Evolutionary conservation across 257 asterid genomes (phyloP).

Genomic region (Galeopsis tetrahit): DNA sequence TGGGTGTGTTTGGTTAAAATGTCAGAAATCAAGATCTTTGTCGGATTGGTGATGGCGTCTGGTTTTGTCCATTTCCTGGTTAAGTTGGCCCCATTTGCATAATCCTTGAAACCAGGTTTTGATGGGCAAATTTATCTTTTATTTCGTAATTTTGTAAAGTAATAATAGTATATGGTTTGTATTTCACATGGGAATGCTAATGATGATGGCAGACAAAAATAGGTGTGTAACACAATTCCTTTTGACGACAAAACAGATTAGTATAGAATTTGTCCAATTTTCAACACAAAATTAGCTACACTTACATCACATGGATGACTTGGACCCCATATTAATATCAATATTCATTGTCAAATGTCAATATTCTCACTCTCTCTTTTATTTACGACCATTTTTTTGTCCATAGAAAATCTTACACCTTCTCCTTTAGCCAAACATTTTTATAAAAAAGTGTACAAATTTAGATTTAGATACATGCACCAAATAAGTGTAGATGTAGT

Average conservation of each 20-base stretch:
- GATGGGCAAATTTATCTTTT: slow-evolving; percentile 5
- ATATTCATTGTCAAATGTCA: background rate
- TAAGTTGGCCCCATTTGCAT: slow-evolving; percentile 24
- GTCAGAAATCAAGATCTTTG: slow-evolving; percentile 41
- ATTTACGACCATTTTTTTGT: background rate
- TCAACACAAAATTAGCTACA: slow-evolving; percentile 6
- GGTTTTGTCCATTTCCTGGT: slow-evolving; percentile 37
- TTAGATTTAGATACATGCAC: too few species aligned
- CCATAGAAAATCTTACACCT: background rate
- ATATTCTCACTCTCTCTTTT: background rate
- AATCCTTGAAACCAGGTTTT: slow-evolving; percentile 14
- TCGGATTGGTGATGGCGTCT: slow-evolving; percentile 44
- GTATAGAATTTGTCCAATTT: slow-evolving; percentile 2
- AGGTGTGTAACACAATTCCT: slow-evolving; percentile 29
- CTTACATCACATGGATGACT: slow-evolving; percentile 21
- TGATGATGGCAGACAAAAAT: slow-evolving; percentile 46
- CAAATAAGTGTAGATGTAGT: too few species aligned
- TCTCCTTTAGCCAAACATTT: too few species aligned
- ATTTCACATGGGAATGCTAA: slow-evolving; percentile 26
- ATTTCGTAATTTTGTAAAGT: background rate
- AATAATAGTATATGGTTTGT: background rate
- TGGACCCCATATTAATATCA: background rate
- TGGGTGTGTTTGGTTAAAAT: slow-evolving; percentile 23
- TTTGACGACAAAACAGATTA: slow-evolving; percentile 10
- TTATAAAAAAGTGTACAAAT: too few species aligned